phyloP scores from a whole-genome alignment of 768 basidiomycete genomes.

The Cytidiella melzeri region DNA sequence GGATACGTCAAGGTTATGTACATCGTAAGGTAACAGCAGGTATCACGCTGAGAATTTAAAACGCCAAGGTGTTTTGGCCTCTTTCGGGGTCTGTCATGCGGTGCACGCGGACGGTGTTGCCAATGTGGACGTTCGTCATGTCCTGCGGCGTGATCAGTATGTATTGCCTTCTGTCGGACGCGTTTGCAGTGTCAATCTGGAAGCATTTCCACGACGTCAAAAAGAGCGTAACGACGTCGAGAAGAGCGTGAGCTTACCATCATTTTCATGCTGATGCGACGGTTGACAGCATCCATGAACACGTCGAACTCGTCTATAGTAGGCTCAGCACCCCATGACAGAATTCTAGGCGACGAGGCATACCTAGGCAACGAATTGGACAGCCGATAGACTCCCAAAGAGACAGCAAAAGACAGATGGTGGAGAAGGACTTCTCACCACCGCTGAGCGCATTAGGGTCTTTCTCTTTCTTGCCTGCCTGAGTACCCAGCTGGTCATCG shows the following conservation, averaged over 20 bases:
- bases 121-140: conserved; percentile 67
- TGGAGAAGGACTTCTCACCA: conserved; percentile 96
- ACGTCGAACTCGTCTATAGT: conserved; percentile 90
- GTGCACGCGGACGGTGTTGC: conserved; percentile 66
- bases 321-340: neutral
- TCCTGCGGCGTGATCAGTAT: conserved; percentile 95
- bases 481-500: conserved; percentile 66
- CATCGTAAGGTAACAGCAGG: conserved; percentile 1
- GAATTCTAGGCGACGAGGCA: conserved; percentile 14
- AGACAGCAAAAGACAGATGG: conserved; percentile 88
- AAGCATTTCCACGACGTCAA: no score
- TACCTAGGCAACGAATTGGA: conserved; percentile 87
- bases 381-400: conserved; percentile 96
- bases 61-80: conserved; percentile 45
- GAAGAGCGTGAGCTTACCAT: conserved; percentile 47
- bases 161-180: conserved; percentile 85
- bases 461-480: conserved; percentile 54
- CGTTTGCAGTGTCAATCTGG: conserved; percentile 85
- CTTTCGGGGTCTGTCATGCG: conserved; percentile 78
- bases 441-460: conserved; percentile 85
- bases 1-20: neutral
- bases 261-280: conserved; percentile 92
- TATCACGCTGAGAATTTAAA: no score
- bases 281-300: conserved; percentile 93
- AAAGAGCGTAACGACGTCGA: neutral